Percentiles rank a stretch among this genome's conserved stretches.
Conservation (phyloP, 371 early-diverging fungal species). For the Syncephalastrum racemosum region DNA sequence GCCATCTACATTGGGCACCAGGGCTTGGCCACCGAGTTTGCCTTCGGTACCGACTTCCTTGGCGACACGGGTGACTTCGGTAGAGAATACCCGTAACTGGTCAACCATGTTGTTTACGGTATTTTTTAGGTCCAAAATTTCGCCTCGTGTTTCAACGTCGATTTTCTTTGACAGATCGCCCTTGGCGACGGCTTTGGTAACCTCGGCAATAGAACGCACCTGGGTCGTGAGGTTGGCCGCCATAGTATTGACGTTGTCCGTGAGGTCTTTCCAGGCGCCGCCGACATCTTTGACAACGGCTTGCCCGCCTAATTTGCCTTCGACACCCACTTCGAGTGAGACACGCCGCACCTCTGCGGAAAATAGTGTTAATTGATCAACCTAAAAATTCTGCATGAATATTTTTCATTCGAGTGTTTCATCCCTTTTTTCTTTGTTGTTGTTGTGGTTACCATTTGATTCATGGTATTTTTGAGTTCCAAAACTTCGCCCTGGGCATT, state of each 20-base stretch:
- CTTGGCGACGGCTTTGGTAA: slow-evolving; percentile 52
- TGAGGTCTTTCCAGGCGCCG: slow-evolving; percentile 55
- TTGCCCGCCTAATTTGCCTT: slow-evolving; percentile 48
- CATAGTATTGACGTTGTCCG: slow-evolving; percentile 54
- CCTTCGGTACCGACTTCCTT: slow-evolving; percentile 54
- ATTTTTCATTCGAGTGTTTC: too few species aligned
- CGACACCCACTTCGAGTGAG: slow-evolving; percentile 51
- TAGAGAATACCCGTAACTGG: slow-evolving; percentile 38
- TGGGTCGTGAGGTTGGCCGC: slow-evolving; percentile 51
- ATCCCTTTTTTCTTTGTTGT: too few species aligned
- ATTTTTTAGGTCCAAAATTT: slow-evolving; percentile 65
- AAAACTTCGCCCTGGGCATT: slow-evolving; percentile 52
- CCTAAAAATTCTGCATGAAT: slow-evolving; percentile 4
- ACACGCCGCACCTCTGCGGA: slow-evolving; percentile 39
- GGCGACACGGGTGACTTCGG: slow-evolving; percentile 46
- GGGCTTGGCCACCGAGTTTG: slow-evolving; percentile 40
- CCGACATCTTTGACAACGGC: slow-evolving; percentile 46
- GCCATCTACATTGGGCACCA: slow-evolving; percentile 46
- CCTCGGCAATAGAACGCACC: slow-evolving; percentile 56
- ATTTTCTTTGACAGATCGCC: slow-evolving; percentile 62
- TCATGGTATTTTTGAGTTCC: slow-evolving; percentile 50
- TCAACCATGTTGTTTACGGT: slow-evolving; percentile 65
- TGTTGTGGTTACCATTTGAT: slow-evolving; percentile 33
- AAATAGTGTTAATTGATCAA: slow-evolving; percentile 43
- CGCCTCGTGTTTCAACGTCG: slow-evolving; percentile 64